Evolutionary conservation across 1,284 basidiomycete species (phyloP).

Genomic region (Pisolithus thermaeus): DNA sequence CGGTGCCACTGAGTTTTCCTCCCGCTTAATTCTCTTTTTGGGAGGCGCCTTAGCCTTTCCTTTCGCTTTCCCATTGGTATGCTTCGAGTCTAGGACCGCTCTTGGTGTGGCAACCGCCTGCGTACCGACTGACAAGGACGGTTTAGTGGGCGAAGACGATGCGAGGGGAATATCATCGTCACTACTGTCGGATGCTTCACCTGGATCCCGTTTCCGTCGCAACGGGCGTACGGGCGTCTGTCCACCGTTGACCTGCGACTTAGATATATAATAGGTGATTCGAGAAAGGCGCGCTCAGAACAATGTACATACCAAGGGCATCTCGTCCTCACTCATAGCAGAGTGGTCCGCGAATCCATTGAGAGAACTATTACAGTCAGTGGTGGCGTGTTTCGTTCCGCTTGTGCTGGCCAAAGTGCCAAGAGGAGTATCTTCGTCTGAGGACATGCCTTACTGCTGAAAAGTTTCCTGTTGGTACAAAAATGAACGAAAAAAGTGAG

Average conservation of each 20-base stretch:
- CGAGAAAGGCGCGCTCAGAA: slow-evolving; percentile 1
- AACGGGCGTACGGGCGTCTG: slow-evolving; percentile 44
- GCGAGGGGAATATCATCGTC: slow-evolving; percentile 71
- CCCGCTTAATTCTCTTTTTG: slow-evolving; percentile 66
- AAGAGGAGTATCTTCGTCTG: slow-evolving; percentile 66
- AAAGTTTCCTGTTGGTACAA: neutral
- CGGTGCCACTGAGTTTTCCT: slow-evolving; percentile 35
- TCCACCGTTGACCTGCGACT: slow-evolving; percentile 39
- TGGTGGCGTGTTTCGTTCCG: slow-evolving; percentile 30
- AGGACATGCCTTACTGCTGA: slow-evolving; percentile 39
- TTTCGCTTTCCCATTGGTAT: slow-evolving; percentile 38
- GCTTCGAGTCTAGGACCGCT: slow-evolving; percentile 32
- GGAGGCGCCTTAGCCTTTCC: slow-evolving; percentile 43
- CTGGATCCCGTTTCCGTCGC: slow-evolving; percentile 56
- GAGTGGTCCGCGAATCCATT: slow-evolving; percentile 39
- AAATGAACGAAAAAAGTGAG: neutral
- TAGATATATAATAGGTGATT: slow-evolving; percentile 17
- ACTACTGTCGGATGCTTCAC: slow-evolving; percentile 53
- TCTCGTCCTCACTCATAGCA: slow-evolving; percentile 60
- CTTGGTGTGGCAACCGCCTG: slow-evolving; percentile 38
- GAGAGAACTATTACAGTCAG: slow-evolving; percentile 41
- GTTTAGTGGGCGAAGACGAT: slow-evolving; percentile 56
- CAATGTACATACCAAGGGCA: slow-evolving; percentile 55
- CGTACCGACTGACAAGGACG: slow-evolving; percentile 34
- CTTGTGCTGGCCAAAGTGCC: slow-evolving; percentile 37